Conservation (phyloP, 495 filamentous ascomycete species). For the Podospora sp. region DNA sequence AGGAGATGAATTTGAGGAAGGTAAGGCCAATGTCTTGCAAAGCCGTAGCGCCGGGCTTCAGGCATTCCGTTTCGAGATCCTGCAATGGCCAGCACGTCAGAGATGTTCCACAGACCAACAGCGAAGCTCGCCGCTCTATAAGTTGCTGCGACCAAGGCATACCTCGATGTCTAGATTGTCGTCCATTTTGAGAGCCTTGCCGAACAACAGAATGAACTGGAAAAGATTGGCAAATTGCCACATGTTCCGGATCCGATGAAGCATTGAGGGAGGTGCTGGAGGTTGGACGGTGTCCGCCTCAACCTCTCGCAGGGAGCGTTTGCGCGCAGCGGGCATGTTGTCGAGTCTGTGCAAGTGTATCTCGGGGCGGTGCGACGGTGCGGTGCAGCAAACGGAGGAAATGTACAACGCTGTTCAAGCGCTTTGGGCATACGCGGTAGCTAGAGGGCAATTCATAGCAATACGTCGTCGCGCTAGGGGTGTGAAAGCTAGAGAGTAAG, state of each 20-base stretch:
- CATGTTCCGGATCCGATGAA: constrained; percentile 76
- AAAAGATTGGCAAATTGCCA: constrained; percentile 96
- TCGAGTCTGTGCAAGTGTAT: constrained; percentile 2
- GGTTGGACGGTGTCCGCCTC: constrained; percentile 37
- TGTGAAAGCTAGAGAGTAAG: not conserved
- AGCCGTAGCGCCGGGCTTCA: constrained; percentile 74
- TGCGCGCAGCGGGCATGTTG: constrained; percentile 62
- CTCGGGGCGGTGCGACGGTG: constrained; percentile 9
- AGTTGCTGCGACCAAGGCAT: not conserved
- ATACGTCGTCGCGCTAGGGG: not conserved
- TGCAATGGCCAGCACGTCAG: constrained; percentile 35
- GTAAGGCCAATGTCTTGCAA: constrained; percentile 83
- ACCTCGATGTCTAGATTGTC: constrained; percentile 86
- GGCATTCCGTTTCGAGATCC: constrained; percentile 87
- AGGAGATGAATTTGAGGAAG: constrained; percentile 90
- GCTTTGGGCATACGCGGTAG: not conserved
- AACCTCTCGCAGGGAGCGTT: constrained; percentile 72
- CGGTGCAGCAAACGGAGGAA: constrained; percentile 5
- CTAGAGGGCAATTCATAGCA: not conserved
- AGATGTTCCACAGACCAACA: not conserved
- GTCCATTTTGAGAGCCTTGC: constrained; percentile 83
- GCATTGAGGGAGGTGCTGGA: constrained; percentile 46
- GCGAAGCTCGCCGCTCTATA: not conserved
- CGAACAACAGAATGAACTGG: constrained; percentile 91
- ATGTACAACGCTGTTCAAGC: constrained; percentile 1